Percentiles rank a stretch among this genome's conserved stretches.
These are phyloP conservation scores for Lactarius hengduanensis DNA, from an alignment of 768 basidiomycete species.

Conservation along the genomic window DNA sequence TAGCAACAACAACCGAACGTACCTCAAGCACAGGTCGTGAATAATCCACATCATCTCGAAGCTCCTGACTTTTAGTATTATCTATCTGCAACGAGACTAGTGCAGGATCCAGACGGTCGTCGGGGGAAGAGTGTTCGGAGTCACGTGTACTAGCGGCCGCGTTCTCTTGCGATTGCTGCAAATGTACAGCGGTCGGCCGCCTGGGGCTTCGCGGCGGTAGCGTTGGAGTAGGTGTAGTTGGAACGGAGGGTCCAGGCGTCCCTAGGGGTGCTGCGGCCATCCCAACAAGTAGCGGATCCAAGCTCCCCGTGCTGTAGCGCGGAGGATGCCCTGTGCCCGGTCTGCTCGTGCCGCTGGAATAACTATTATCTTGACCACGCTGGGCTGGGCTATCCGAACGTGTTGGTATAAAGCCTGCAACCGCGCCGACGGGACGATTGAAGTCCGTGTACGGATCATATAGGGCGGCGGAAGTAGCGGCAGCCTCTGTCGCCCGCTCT, in stretches of 20 bases:
- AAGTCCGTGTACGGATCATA: conserved; percentile 25
- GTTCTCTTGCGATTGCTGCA: background rate
- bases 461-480: background rate
- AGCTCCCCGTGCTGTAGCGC: conserved; percentile 54
- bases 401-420: conserved; percentile 46
- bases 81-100: background rate
- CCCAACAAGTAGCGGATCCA: conserved; percentile 56
- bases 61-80: conserved; percentile 5
- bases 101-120: conserved; percentile 20
- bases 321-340: conserved; percentile 42
- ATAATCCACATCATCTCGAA: conserved; percentile 19
- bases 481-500: conserved; percentile 15
- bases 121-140: background rate
- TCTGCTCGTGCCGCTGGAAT: conserved; percentile 33
- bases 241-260: background rate
- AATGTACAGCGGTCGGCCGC: conserved; percentile 3
- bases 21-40: conserved; percentile 21
- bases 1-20: background rate
- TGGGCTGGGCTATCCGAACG: conserved; percentile 49
- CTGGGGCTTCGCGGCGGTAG: conserved; percentile 25
- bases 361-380: conserved; percentile 29
- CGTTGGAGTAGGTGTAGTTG: conserved; percentile 3
- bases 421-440: conserved; percentile 32
- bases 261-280: background rate
- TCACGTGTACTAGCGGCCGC: background rate